A percentile compares a stretch with the other conserved stretches of the same genome.
Evolutionary conservation across 2,329 filamentous ascomycete genomes (phyloP).

Genomic region (Hymenotorrendiella dingleyae): DNA sequence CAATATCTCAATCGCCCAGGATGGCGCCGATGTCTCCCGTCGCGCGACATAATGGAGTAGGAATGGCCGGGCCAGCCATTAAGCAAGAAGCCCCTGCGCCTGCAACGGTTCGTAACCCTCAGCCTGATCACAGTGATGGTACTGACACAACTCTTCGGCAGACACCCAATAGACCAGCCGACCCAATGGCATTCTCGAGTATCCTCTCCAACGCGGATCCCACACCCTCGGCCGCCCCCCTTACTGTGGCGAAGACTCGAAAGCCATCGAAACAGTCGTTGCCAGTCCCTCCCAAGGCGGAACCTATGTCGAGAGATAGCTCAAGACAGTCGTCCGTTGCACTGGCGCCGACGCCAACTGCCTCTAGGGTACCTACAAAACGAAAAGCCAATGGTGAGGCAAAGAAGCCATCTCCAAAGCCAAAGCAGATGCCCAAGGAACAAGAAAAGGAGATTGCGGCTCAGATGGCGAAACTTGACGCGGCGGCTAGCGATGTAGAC

Average conservation of each 20-base stretch:
- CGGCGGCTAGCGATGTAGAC: constrained; percentile 53
- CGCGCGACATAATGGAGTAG: constrained; percentile 38
- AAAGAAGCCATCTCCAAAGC: constrained; percentile 46
- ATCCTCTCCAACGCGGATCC: constrained; percentile 79
- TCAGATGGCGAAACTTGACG: constrained; percentile 54
- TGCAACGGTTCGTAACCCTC: constrained; percentile 20
- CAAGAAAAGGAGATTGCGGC: constrained; percentile 66
- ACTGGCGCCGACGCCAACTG: constrained; percentile 34
- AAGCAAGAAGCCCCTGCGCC: constrained; percentile 21
- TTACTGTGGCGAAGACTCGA: constrained; percentile 33
- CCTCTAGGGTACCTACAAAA: constrained; percentile 38
- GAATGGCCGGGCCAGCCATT: constrained; percentile 24
- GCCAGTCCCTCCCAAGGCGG: constrained; percentile 15
- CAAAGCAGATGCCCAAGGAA: constrained; percentile 46
- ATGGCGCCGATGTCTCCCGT: constrained; percentile 42
- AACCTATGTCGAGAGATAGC: constrained; percentile 26
- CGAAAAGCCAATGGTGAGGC: constrained; percentile 41
- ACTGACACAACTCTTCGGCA: constrained; percentile 32
- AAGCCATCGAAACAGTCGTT: constrained; percentile 24
- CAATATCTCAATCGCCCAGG: constrained; percentile 27
- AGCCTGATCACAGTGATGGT: constrained; percentile 1
- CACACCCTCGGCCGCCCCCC: constrained; percentile 42
- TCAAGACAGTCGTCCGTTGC: constrained; percentile 45
- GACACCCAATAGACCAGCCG: constrained; percentile 68
- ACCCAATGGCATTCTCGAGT: constrained; percentile 94